phyloP scores from a whole-genome alignment of 306 rosid species.

The Mucuna pruriens region DNA sequence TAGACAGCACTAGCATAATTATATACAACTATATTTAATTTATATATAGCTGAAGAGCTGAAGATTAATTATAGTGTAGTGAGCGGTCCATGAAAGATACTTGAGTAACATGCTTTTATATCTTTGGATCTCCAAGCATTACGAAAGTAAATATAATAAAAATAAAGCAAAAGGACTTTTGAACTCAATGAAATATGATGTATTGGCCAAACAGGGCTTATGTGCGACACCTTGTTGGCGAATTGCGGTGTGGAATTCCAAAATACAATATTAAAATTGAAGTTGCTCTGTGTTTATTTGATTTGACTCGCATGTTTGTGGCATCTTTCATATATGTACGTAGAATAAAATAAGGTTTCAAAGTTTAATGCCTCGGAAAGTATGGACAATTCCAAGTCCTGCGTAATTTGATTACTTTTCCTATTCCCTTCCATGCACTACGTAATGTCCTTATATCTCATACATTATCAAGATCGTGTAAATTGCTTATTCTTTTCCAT shows the following conservation, averaged over 20 bases:
- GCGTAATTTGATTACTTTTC: constrained; percentile 13
- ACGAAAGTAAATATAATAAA: constrained; percentile 30
- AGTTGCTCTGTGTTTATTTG: constrained; percentile 23
- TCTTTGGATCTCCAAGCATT: constrained; percentile 27
- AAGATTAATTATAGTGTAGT: constrained; percentile 17
- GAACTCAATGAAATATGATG: constrained; percentile 33
- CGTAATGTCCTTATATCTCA: background rate
- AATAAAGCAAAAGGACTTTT: constrained; percentile 18
- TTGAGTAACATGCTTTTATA: constrained; percentile 40
- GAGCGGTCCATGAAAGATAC: constrained; percentile 42
- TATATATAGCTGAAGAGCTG: background rate
- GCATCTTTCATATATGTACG: constrained; percentile 40
- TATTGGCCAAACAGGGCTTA: background rate
- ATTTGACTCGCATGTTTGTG: constrained; percentile 41
- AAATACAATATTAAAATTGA: constrained; percentile 25
- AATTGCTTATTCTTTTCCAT: background rate
- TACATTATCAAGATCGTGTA: background rate
- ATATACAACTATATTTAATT: background rate
- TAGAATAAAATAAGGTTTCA: constrained; percentile 45
- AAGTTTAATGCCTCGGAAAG: constrained; percentile 60
- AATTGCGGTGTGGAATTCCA: constrained; percentile 33
- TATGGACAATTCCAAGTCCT: constrained; percentile 46
- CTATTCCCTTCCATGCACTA: background rate
- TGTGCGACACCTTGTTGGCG: background rate
- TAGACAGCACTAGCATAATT: constrained; percentile 43